Conservation (phyloP, 768 basidiomycete genomes). For the Mycena latifolia region DNA sequence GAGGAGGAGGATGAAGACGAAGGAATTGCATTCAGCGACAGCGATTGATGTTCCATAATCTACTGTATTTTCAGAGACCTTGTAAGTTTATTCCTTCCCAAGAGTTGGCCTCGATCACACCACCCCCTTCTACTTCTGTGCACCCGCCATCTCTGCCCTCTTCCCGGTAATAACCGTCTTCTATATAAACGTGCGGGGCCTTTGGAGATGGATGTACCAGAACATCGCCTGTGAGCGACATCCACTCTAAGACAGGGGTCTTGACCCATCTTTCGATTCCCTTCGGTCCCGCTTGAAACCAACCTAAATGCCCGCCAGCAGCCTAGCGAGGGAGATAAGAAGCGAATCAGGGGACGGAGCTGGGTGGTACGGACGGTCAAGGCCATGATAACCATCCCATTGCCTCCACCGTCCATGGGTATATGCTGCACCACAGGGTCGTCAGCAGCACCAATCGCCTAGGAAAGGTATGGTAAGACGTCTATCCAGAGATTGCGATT, state of each 20-base stretch:
- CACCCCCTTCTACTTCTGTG: conserved; percentile 66
- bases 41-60: conserved; percentile 66
- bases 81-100: conserved; percentile 69
- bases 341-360: background rate
- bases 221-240: conserved; percentile 68
- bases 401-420: conserved; percentile 67
- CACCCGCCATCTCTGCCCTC: conserved; percentile 68
- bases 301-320: conserved; percentile 85
- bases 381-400: conserved; percentile 68
- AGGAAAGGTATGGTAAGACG: background rate
- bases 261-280: conserved; percentile 72
- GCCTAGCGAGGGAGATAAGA: conserved; percentile 11
- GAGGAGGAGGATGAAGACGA: conserved; percentile 77
- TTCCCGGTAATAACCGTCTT: conserved; percentile 74
- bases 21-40: conserved; percentile 84
- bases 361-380: conserved; percentile 54
- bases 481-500: background rate
- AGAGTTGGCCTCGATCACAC: conserved; percentile 64
- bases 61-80: conserved; percentile 60
- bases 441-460: conserved; percentile 49
- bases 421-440: conserved; percentile 80
- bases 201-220: conserved; percentile 52
- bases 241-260: conserved; percentile 81
- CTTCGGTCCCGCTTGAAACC: conserved; percentile 71
- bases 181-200: conserved; percentile 51